phyloP scores from a whole-genome alignment of 2,329 filamentous ascomycete genomes.

The Pseudogymnoascus sp. region DNA sequence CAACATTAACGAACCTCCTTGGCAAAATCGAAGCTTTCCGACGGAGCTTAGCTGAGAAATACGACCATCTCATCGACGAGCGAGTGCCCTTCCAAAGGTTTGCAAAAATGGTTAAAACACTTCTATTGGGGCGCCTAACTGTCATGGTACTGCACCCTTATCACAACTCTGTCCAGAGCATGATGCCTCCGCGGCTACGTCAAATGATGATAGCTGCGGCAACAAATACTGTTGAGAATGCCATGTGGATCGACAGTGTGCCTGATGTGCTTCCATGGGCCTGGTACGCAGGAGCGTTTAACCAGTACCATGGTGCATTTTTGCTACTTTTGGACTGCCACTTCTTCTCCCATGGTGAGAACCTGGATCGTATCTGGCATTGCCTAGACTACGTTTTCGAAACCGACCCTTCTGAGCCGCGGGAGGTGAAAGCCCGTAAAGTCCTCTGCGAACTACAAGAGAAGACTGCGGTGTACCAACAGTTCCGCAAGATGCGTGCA shows the following conservation, averaged over 20 bases:
- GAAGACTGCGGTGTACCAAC: slow-evolving; percentile 51
- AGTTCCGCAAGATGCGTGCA: slow-evolving; percentile 48
- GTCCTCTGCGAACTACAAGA: slow-evolving; percentile 55
- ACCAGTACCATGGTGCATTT: slow-evolving; percentile 64
- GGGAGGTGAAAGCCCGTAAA: slow-evolving; percentile 48
- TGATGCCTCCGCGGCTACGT: slow-evolving; percentile 53
- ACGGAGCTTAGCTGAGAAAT: slow-evolving; percentile 54
- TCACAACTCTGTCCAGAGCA: slow-evolving; percentile 32
- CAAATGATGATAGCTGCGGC: slow-evolving; percentile 56
- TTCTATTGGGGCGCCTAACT: slow-evolving; percentile 54
- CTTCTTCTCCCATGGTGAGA: slow-evolving; percentile 35
- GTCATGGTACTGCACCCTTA: slow-evolving; percentile 63
- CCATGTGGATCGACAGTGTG: slow-evolving; percentile 44
- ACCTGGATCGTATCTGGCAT: slow-evolving; percentile 59
- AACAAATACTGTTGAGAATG: slow-evolving; percentile 43
- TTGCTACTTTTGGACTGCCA: slow-evolving; percentile 61
- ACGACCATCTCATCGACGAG: slow-evolving; percentile 53
- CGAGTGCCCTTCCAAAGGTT: slow-evolving; percentile 53
- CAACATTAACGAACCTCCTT: slow-evolving; percentile 54
- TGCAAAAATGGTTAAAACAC: slow-evolving; percentile 54
- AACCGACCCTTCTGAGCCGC: slow-evolving; percentile 41
- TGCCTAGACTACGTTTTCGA: slow-evolving; percentile 67
- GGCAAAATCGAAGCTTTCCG: slow-evolving; percentile 62
- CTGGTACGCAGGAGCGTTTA: slow-evolving; percentile 64
- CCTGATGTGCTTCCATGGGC: slow-evolving; percentile 48